These are phyloP conservation scores for Physcia stellaris DNA, from an alignment of 495 filamentous ascomycete genomes.

Conservation along the genomic window DNA sequence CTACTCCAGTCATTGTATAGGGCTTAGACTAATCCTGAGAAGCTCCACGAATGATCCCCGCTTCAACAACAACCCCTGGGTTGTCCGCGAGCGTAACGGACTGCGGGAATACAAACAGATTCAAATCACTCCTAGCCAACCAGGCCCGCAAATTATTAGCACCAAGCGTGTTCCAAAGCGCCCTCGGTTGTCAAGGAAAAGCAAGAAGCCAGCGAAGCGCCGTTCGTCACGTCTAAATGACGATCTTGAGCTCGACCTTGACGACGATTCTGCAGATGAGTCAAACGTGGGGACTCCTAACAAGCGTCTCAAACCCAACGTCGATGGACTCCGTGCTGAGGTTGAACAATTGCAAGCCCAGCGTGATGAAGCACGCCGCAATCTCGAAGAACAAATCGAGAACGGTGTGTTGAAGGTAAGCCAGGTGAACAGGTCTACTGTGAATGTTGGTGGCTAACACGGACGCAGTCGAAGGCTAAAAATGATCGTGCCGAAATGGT, in stretches of 20 bases:
- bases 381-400: background rate
- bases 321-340: background rate
- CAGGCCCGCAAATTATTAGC: background rate
- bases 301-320: background rate
- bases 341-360: slow-evolving; percentile 1
- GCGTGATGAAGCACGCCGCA: background rate
- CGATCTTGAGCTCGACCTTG: background rate
- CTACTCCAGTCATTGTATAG: too few relatives aligned
- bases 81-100: too few relatives aligned
- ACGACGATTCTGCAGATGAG: too few relatives aligned
- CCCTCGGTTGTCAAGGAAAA: background rate
- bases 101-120: too few relatives aligned
- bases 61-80: too few relatives aligned
- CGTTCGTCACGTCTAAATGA: background rate
- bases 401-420: background rate
- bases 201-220: background rate
- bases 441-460: background rate
- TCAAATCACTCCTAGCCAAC: background rate
- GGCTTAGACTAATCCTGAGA: too few relatives aligned
- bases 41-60: too few relatives aligned
- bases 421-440: background rate
- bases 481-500: slow-evolving; percentile 1
- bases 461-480: background rate
- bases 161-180: background rate
- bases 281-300: too few relatives aligned